These are phyloP conservation scores for Colletotrichum sojae DNA, from an alignment of 2,329 filamentous ascomycete genomes.

Conservation along the genomic window DNA sequence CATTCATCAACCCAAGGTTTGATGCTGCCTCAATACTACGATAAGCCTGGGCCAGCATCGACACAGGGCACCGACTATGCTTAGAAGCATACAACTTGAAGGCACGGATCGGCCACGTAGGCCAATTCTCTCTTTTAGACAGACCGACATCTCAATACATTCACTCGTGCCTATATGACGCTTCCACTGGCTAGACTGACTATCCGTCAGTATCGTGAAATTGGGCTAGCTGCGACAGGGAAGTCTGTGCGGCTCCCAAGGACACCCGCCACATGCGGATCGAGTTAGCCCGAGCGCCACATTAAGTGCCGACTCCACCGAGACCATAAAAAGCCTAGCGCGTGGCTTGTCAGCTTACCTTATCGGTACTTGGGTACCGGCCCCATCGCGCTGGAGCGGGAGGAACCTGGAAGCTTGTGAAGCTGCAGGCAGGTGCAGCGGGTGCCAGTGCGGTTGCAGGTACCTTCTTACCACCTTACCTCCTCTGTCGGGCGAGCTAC, in stretches of 20 bases:
- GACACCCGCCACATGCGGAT: neutral
- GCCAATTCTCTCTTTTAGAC: no score
- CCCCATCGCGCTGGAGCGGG: neutral
- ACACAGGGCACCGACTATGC: no score
- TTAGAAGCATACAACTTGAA: no score
- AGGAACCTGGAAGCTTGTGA: slow-evolving; percentile 4
- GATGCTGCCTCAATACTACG: no score
- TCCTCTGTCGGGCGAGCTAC: slow-evolving; percentile 6
- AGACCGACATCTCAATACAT: no score
- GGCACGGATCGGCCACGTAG: no score
- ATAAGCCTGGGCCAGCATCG: no score
- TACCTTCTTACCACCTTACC: neutral
- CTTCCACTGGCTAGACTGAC: no score
- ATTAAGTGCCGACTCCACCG: neutral
- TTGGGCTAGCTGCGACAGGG: neutral
- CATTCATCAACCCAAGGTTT: no score
- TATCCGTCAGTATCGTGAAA: no score
- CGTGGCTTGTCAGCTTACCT: neutral
- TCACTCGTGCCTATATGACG: no score
- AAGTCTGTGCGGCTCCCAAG: neutral
- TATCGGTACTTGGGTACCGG: neutral
- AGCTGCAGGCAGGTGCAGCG: neutral
- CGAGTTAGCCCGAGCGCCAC: neutral
- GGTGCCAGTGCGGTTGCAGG: neutral
- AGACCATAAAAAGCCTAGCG: neutral